Base-by-base conservation (phyloP, 2,329 filamentous ascomycete species). In the Arachnopeziza araneosa region DNA sequence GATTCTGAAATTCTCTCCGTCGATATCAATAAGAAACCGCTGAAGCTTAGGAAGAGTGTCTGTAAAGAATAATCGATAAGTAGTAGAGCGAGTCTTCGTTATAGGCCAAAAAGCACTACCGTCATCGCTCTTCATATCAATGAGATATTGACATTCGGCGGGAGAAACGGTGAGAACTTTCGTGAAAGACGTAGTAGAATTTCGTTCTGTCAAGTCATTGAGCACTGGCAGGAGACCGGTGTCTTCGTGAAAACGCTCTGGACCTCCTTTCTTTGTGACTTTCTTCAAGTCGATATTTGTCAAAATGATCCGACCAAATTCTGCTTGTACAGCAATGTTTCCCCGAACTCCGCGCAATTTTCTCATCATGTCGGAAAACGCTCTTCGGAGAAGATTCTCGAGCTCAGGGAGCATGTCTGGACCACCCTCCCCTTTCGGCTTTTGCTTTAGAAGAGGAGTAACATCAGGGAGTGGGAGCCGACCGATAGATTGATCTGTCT, bases 221-320 rank as follows among this genome's bases (percentile, higher is more conserved):
- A 30, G 26, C 26, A 30, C 4, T 30, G 26, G 26, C 4, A 30
- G 26, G 26, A 30, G 26, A 30, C 9, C 26, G 9, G 9, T 30
- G 9, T 30, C 26, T 30, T 30, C 26, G 26, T 30, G 26, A 30
- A 30, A 30, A 30, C 26, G 26, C 9, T 30, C 26, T 30, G 9
- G 26, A 30, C 26, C 26, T 17, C 14, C 52, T 26, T 12, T 60
- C 44, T 48, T 21, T 2, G 57, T 55, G 17, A 52, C 54, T 9
- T 59, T 23, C 32, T 58, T 24, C 7, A 26, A 54, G 12, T 51
- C 26, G 9, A 70, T 24, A 19, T 58, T 56, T 17, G 54, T 53
- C 10, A 69, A 23, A 1, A 71, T 49, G 22, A 71, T 68, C 4
- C 70, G 66, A 49, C 71, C 71, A 60, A 73, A 70, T 17, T 71